Percentiles rank a stretch among this genome's conserved stretches.
phyloP scores from a whole-genome alignment of 148 eudicot genomes.

The Arbutus unedo region DNA sequence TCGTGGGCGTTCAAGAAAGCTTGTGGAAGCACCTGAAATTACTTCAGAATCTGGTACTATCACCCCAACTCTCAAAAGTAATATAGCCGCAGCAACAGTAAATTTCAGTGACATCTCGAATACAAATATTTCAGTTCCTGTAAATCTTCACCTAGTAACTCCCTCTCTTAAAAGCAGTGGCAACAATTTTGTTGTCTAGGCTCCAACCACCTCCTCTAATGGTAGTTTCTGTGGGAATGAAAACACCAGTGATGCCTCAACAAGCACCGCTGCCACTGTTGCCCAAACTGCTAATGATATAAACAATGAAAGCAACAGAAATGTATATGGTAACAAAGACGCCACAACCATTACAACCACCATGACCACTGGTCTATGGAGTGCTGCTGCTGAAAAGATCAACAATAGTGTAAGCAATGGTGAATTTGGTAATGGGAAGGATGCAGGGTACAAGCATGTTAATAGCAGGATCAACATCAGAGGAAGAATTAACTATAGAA shows the following conservation, averaged over 20 bases:
- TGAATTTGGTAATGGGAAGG: neutral
- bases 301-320: neutral
- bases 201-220: neutral
- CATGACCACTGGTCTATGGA: neutral
- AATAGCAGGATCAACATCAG: constrained; percentile 11
- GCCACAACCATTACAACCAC: neutral
- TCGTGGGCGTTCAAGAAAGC: constrained; percentile 78
- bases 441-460: neutral
- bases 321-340: neutral
- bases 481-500: constrained; percentile 5
- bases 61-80: neutral
- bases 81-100: neutral
- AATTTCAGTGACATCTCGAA: neutral
- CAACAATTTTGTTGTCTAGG: neutral
- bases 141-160: constrained; percentile 15
- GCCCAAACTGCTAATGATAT: neutral
- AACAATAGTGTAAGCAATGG: neutral
- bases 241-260: neutral
- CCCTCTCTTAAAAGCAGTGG: constrained; percentile 11
- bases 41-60: neutral
- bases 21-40: constrained; percentile 46
- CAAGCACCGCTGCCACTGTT: too few species aligned
- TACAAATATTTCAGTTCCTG: constrained; percentile 2
- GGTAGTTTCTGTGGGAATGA: neutral
- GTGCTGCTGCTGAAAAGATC: neutral